phyloP scores from a whole-genome alignment of 2,329 filamentous ascomycete species.

The Zasmidium angulare region DNA sequence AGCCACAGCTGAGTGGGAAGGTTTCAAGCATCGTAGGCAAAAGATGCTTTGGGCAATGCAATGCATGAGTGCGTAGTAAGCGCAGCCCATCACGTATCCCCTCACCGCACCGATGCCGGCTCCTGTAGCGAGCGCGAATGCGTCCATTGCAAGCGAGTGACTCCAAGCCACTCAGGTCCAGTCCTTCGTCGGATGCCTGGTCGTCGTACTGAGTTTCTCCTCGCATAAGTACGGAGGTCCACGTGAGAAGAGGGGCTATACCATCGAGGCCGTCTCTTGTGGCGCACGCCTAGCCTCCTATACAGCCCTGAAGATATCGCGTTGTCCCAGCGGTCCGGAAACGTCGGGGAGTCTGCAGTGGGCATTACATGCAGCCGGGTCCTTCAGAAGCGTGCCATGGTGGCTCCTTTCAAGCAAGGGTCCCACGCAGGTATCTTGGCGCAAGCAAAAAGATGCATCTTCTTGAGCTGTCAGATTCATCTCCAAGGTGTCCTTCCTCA shows the following conservation, averaged over 20 bases:
- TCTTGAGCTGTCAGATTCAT: not conserved
- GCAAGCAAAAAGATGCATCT: not conserved
- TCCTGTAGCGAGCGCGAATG: not conserved
- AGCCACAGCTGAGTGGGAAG: conserved; percentile 7
- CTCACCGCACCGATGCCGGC: conserved; percentile 2
- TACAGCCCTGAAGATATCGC: not conserved
- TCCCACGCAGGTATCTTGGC: not conserved
- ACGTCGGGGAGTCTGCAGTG: too few relatives aligned
- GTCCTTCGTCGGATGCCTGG: too few relatives aligned
- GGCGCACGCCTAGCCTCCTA: not conserved
- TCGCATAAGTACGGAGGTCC: not conserved
- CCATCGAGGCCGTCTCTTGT: not conserved
- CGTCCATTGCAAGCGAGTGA: not conserved
- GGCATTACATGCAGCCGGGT: too few relatives aligned
- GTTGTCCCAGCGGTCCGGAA: too few relatives aligned
- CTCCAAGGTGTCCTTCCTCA: not conserved
- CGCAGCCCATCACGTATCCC: not conserved
- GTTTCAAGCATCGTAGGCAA: not conserved
- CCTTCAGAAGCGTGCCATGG: too few relatives aligned
- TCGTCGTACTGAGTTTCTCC: not conserved
- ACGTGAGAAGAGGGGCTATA: not conserved
- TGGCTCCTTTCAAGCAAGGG: too few relatives aligned
- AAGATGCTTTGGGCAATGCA: not conserved
- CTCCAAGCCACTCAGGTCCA: not conserved
- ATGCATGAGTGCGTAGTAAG: not conserved